phyloP scores from a whole-genome alignment of 257 asterid genomes.

The Pogostemon cablin region DNA sequence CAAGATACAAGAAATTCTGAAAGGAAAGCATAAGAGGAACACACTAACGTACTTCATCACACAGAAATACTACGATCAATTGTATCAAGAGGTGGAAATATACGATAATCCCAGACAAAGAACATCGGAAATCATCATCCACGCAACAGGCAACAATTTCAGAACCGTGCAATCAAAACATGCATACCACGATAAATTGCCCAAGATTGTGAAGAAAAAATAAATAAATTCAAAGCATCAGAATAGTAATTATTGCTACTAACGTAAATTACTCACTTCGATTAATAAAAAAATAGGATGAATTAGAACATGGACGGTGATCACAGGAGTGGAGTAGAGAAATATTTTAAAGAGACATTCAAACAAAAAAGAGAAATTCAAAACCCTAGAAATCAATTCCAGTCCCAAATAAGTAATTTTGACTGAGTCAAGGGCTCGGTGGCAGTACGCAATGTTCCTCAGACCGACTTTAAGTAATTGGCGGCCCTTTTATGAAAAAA shows the following conservation, averaged over 20 bases:
- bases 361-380: neutral
- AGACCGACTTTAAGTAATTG: neutral
- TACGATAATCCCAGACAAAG: neutral
- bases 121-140: constrained; percentile 8
- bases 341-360: neutral
- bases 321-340: neutral
- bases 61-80: constrained; percentile 20
- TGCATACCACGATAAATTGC: neutral
- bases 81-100: neutral
- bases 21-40: neutral
- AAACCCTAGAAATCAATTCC: constrained; percentile 19
- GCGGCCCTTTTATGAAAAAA: constrained; percentile 3
- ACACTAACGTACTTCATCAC: constrained; percentile 10
- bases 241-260: neutral
- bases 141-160: constrained; percentile 13
- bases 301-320: neutral
- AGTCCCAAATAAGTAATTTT: constrained; percentile 34
- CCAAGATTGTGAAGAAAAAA: constrained; percentile 4
- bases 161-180: constrained; percentile 21
- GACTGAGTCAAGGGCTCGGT: constrained; percentile 31
- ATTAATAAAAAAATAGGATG: neutral
- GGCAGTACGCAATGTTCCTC: neutral
- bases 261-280: constrained; percentile 18
- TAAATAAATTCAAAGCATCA: constrained; percentile 5
- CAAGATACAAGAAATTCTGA: neutral